phyloP scores from a whole-genome alignment of 148 eudicot species.

The Camellia japonica region DNA sequence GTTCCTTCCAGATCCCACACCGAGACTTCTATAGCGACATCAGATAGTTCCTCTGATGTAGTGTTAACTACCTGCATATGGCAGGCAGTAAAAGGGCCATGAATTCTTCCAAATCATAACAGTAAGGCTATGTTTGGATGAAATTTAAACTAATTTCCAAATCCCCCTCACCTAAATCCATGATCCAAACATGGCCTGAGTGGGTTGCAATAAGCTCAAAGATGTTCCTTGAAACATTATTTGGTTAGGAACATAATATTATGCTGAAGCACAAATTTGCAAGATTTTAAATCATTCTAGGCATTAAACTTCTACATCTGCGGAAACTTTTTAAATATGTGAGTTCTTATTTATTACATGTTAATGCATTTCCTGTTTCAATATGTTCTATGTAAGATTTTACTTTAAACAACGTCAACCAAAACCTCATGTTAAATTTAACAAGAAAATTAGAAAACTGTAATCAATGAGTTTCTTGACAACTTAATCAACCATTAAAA shows the following conservation, averaged over 20 bases:
- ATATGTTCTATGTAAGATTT: neutral
- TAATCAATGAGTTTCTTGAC: neutral
- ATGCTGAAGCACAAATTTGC: neutral
- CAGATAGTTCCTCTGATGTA: constrained; percentile 57
- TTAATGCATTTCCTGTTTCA: neutral
- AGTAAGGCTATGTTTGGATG: too few relatives aligned
- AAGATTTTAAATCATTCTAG: constrained; percentile 1
- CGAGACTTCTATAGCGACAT: constrained; percentile 79
- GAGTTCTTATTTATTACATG: neutral
- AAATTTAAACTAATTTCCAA: too few relatives aligned
- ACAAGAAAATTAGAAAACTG: constrained; percentile 11
- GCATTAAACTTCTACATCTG: neutral
- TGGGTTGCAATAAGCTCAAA: neutral
- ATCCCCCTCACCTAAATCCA: too few relatives aligned
- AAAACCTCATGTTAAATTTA: neutral
- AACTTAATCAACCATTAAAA: neutral
- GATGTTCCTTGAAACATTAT: neutral
- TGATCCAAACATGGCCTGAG: neutral
- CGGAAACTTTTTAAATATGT: neutral
- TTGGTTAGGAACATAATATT: neutral
- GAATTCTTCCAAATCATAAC: neutral
- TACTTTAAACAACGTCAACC: neutral
- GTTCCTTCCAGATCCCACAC: constrained; percentile 85
- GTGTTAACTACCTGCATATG: constrained; percentile 77
- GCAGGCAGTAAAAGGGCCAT: neutral